Evolutionary conservation across 345 rosid genomes (phyloP).

Genomic region (Salix exigua): DNA sequence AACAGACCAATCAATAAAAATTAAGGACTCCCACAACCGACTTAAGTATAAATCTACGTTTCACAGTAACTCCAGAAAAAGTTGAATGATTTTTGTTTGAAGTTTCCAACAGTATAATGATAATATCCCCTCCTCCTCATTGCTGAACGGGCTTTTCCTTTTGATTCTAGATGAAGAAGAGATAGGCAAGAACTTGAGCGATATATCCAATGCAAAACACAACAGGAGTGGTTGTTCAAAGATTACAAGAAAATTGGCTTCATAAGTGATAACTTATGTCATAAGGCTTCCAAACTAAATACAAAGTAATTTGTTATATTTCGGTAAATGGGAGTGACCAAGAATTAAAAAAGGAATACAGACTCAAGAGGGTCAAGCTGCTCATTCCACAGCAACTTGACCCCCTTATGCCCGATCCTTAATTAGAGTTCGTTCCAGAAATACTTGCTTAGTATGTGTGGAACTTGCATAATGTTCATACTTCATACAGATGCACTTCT

Average conservation of each 20-base stretch:
- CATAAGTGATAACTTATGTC: neutral
- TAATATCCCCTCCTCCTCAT: neutral
- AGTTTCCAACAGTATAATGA: neutral
- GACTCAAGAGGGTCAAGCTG: neutral
- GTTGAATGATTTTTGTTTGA: neutral
- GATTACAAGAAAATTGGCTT: neutral
- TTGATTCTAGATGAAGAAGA: neutral
- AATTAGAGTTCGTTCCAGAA: neutral
- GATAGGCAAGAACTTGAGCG: neutral
- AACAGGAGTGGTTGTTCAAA: neutral
- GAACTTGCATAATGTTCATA: neutral
- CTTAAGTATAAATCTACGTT: neutral
- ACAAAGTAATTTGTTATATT: neutral
- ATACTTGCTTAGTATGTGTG: neutral
- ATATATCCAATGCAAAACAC: neutral
- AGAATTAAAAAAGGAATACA: neutral
- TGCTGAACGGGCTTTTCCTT: neutral
- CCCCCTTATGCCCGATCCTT: neutral
- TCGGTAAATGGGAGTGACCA: neutral
- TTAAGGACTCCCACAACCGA: neutral
- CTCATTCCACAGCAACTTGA: neutral
- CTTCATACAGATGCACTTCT: neutral
- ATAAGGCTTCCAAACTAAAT: constrained; percentile 1
- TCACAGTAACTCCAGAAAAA: neutral
- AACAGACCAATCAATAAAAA: neutral